Conservation (phyloP, 1,284 basidiomycete species). For the Cryptococcus deneoformans region DNA sequence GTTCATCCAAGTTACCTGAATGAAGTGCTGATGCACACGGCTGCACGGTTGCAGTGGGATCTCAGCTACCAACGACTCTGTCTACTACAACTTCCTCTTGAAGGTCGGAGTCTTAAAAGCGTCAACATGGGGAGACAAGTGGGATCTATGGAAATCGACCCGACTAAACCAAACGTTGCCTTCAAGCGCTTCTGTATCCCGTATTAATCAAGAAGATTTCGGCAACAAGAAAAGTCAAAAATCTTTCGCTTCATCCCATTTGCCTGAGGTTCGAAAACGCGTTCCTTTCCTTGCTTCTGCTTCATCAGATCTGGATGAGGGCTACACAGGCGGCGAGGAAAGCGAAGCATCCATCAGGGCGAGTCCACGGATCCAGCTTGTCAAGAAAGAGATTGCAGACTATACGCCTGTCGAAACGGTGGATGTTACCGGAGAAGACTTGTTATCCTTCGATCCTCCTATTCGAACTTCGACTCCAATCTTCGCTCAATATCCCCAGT, state of each 20-base stretch:
- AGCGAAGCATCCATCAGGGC: constrained; percentile 2
- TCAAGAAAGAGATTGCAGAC: constrained; percentile 2
- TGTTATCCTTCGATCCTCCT: constrained; percentile 21
- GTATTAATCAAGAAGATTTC: background rate
- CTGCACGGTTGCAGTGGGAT: constrained; percentile 33
- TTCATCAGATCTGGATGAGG: constrained; percentile 44
- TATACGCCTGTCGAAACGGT: background rate
- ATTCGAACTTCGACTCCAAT: constrained; percentile 36
- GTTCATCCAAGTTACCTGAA: background rate
- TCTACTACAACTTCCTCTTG: constrained; percentile 47
- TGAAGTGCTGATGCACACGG: background rate
- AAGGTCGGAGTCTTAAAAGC: constrained; percentile 47
- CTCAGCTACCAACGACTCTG: constrained; percentile 30
- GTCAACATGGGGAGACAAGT: constrained; percentile 45
- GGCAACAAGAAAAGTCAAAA: background rate
- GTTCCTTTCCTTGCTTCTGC: constrained; percentile 44
- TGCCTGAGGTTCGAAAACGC: constrained; percentile 16
- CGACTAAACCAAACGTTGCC: background rate
- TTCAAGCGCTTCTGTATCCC: background rate
- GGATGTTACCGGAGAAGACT: constrained; percentile 16
- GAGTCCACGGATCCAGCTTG: constrained; percentile 10
- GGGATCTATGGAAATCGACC: constrained; percentile 41
- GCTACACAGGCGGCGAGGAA: constrained; percentile 20
- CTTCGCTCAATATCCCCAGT: constrained; percentile 7
- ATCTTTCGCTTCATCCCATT: constrained; percentile 4